phyloP scores from a whole-genome alignment of 768 basidiomycete genomes.

The Termitomyces sp. region DNA sequence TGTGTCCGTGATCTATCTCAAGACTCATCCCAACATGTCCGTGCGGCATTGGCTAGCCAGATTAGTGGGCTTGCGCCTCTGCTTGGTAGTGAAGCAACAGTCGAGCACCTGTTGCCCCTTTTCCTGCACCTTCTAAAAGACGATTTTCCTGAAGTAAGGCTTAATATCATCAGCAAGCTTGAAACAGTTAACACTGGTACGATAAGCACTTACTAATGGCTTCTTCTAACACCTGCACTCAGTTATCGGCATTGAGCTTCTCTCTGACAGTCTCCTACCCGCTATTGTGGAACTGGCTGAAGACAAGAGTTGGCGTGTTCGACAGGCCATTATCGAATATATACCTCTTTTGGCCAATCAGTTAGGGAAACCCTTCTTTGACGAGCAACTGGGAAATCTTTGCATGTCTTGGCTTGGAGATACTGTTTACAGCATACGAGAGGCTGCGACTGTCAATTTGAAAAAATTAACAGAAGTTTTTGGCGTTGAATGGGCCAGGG shows the following conservation, averaged over 20 bases:
- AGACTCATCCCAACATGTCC: constrained; percentile 94
- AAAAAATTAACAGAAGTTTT: constrained; percentile 98
- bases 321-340: constrained; percentile 99
- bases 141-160: constrained; percentile 95
- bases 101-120: constrained; percentile 92
- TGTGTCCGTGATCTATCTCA: constrained; percentile 92
- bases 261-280: constrained; percentile 92
- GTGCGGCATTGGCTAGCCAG: constrained; percentile 92
- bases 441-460: constrained; percentile 95
- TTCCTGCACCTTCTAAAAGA: constrained; percentile 97
- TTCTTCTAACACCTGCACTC: constrained; percentile 9
- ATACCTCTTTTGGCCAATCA: constrained; percentile 99
- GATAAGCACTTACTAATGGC: constrained; percentile 20
- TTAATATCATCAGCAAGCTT: constrained; percentile 98
- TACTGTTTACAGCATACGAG: constrained; percentile 96
- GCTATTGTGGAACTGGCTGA: constrained; percentile 98
- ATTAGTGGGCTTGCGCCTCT: constrained; percentile 95
- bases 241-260: constrained; percentile 97
- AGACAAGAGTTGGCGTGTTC: constrained; percentile 99
- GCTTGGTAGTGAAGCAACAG: constrained; percentile 87
- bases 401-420: constrained; percentile 99
- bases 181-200: constrained; percentile 90
- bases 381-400: constrained; percentile 92
- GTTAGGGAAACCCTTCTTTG: constrained; percentile 93
- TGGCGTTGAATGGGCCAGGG: constrained; percentile 94